Evolutionary conservation across 1,139 yeast species (phyloP), one percentile per base, ranked within the genome.

Genomic region (Hyphopichia fennica): DNA sequence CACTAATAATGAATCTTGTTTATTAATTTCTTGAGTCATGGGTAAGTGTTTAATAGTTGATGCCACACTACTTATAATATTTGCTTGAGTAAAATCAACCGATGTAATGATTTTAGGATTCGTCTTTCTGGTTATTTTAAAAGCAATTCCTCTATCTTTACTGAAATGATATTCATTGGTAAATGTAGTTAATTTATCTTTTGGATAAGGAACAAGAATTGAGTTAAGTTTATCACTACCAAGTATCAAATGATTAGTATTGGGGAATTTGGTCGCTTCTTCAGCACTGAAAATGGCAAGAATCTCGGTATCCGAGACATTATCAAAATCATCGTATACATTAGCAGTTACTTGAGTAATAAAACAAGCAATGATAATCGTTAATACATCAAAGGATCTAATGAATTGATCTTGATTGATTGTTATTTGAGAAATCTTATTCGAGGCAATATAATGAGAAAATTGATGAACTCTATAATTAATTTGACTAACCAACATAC

Each of bases 11-110:
- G 50, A 58, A 50, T 84, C 90, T 0, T 57, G 48, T 0, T 53
- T 41, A 2, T 51, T 51, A 48, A 83, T 58, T 18, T 64, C 65
- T 38, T 76, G 72, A 0, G 63, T 64, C 5, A 64, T 43, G 0
- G 91, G 88, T 23, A 84, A 62, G 18, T 80, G 80, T 57, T 79
- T 81, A 37, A 84, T 64, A 37, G 80, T 75, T 0, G 88, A 72
- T 0, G 90, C 84, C 14, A 84, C 65, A 1, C 84, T 70, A 47
- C 88, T 79, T 13, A 84, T 82, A 41, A 86, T 65, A 51, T 81
- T 82, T 45, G 78, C 67, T 46, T 84, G 89, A 15, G 81, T 77
- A 56, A 76, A 85, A 17, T 61, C 68, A 9, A 64, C 58, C 16
- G 57, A 52, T 1, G 65, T 52, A 15, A 55, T 40, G 6, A 63